Base-by-base conservation (phyloP, 495 filamentous ascomycete species). In the Penicillium coffeae region DNA sequence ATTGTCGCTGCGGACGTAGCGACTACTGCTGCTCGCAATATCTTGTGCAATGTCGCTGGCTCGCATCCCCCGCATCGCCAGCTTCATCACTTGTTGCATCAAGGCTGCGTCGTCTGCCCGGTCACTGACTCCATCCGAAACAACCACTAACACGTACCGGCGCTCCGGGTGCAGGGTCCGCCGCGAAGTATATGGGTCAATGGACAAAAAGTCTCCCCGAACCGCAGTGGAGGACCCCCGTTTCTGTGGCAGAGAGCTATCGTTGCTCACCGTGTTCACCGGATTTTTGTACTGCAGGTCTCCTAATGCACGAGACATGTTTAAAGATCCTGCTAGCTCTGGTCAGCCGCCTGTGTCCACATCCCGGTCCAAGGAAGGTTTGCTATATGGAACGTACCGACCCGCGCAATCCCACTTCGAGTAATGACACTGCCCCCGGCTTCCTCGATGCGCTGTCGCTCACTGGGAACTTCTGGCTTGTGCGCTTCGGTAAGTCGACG, bases 221-320 rank as follows among this genome's bases (percentile, higher is more conserved):
- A 45, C 39, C 6, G 58, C 47, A 21, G 19, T 45, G 2, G 52
- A 57, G 36, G 55, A 52, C 54, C 33, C 47, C 55, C 25, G 56
- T 51, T 18, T 22, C 38, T 22, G 32, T 14, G 32, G 32, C 12
- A 22, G 35, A 13, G 20, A 18, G 22, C n/a, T 37, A 0, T 42
- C 35, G n/a, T 49, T 41, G 8, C 58, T 39, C 8, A 59, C 43
- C 5, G 47, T 59, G 33, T 69, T 70, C 21, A 73, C 56, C 30
- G 68, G 70, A 22, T 64, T 66, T 46, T 73, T 73, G 58, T 71
- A 71, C 51, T 68, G 65, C 25, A 73, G 52, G 47, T 73, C 70
- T 2, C 70, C 70, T n/a, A 71, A 19, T 7, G 68, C 68, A n/a
- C 70, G 68, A 12, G 70, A 70, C 65, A 73, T 71, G 39, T 73